A percentile compares a stretch with the other conserved stretches of the same genome.
Evolutionary conservation across 148 eudicot genomes (phyloP).

Genomic region (Euryodendron excelsum): DNA sequence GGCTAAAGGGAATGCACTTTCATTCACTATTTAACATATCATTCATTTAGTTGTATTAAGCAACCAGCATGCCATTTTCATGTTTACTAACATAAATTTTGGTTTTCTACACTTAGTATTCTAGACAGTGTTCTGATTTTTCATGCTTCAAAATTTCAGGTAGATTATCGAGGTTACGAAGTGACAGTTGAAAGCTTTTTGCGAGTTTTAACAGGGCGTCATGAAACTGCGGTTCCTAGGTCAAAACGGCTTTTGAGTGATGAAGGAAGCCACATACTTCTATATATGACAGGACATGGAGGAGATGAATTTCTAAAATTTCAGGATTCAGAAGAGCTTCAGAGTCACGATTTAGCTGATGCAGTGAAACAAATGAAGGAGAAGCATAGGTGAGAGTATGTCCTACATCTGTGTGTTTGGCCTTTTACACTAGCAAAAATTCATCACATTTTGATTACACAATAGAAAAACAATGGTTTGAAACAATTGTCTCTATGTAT

Average conservation of each 20-base stretch:
- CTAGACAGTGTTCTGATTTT: constrained; percentile 10
- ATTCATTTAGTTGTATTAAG: neutral
- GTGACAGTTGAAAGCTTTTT: constrained; percentile 93
- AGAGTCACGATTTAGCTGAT: constrained; percentile 99
- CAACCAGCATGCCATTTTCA: neutral
- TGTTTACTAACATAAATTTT: neutral
- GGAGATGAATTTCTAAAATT: constrained; percentile 98
- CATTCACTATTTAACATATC: neutral
- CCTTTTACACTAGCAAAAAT: neutral
- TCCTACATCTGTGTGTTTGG: neutral
- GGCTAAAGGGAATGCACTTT: neutral
- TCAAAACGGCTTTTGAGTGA: constrained; percentile 93
- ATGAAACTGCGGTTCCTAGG: constrained; percentile 92
- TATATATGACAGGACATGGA: constrained; percentile 99
- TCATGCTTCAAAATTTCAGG: constrained; percentile 44
- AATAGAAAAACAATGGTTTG: neutral
- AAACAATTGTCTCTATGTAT: neutral
- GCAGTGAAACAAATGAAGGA: constrained; percentile 99
- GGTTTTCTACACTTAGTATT: constrained; percentile 1
- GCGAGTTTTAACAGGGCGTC: constrained; percentile 91
- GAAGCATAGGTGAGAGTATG: constrained; percentile 67
- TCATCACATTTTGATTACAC: neutral
- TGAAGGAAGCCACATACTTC: constrained; percentile 94
- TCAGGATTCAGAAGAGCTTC: constrained; percentile 97
- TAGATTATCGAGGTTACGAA: constrained; percentile 98